Percentiles rank a stretch among this genome's conserved stretches.
These are phyloP conservation scores for Neurospora sp. DNA, from an alignment of 495 filamentous ascomycete species.

Conservation along the genomic window DNA sequence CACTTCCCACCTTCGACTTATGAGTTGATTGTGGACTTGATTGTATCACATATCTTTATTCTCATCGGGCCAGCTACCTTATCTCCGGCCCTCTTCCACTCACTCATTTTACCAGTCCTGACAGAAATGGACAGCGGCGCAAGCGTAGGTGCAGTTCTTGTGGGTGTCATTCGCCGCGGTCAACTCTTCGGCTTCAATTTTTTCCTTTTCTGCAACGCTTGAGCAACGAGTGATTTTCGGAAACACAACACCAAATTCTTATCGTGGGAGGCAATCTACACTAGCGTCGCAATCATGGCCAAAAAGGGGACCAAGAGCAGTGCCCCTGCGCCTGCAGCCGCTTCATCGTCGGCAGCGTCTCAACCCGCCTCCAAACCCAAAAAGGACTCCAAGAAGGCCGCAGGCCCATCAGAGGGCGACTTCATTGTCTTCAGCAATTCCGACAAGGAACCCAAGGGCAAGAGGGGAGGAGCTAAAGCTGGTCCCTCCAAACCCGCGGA, in stretches of 20 bases:
- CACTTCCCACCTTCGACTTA: neutral
- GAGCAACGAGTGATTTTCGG: neutral
- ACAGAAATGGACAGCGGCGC: slow-evolving; percentile 4
- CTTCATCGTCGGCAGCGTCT: slow-evolving; percentile 20
- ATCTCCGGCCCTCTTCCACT: neutral
- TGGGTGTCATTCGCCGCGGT: neutral
- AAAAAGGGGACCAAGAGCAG: slow-evolving; percentile 42
- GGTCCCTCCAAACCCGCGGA: slow-evolving; percentile 15
- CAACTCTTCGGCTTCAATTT: neutral
- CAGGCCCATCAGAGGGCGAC: slow-evolving; percentile 42
- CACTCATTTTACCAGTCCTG: neutral
- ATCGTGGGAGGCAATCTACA: neutral
- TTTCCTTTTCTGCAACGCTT: neutral
- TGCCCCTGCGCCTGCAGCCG: slow-evolving; percentile 16
- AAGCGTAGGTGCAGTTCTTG: neutral
- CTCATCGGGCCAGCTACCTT: neutral
- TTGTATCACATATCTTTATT: neutral
- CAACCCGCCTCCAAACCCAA: slow-evolving; percentile 10
- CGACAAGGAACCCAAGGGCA: slow-evolving; percentile 44
- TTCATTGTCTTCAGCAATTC: slow-evolving; percentile 60
- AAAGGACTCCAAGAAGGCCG: slow-evolving; percentile 24
- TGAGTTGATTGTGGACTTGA: neutral
- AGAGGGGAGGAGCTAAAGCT: slow-evolving; percentile 38
- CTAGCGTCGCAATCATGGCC: slow-evolving; percentile 18
- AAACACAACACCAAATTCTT: slow-evolving; percentile 1